Percentiles rank a stretch among this genome's conserved stretches.
Conservation (phyloP, 176 grass and related monocot genomes). For the Hyparrhenia diplandra region DNA sequence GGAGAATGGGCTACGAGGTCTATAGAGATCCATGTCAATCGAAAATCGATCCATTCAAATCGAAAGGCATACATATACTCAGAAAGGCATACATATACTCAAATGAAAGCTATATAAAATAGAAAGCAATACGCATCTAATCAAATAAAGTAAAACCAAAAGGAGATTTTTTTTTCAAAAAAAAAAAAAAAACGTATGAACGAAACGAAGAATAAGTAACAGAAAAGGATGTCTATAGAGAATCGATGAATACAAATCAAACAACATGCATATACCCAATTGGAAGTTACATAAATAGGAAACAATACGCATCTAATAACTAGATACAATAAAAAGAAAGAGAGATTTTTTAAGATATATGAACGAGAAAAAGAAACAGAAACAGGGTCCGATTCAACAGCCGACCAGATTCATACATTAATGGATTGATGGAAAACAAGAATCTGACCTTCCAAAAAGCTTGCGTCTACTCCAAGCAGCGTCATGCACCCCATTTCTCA, state of each 20-base stretch:
- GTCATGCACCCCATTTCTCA: conserved; percentile 27
- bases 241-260: conserved; percentile 34
- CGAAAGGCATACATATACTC: not conserved
- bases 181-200: not conserved
- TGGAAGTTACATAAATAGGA: not conserved
- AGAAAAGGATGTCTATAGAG: not conserved
- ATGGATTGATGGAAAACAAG: conserved; percentile 3
- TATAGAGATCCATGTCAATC: conserved; percentile 39
- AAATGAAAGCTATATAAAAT: not conserved
- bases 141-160: not conserved
- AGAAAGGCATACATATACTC: no score
- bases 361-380: not conserved
- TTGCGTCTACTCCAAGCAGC: conserved; percentile 41
- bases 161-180: not conserved
- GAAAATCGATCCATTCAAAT: conserved; percentile 32
- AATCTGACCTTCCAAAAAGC: conserved; percentile 42
- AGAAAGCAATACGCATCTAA: conserved; percentile 34
- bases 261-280: conserved; percentile 5
- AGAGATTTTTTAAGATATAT: not conserved
- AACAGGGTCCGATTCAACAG: conserved; percentile 23
- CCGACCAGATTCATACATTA: not conserved
- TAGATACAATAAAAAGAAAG: not conserved
- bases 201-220: not conserved
- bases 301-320: conserved; percentile 21
- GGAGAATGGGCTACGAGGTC: not conserved